Conservation (phyloP, 2,329 filamentous ascomycete species). For the Microsporum audouinii region DNA sequence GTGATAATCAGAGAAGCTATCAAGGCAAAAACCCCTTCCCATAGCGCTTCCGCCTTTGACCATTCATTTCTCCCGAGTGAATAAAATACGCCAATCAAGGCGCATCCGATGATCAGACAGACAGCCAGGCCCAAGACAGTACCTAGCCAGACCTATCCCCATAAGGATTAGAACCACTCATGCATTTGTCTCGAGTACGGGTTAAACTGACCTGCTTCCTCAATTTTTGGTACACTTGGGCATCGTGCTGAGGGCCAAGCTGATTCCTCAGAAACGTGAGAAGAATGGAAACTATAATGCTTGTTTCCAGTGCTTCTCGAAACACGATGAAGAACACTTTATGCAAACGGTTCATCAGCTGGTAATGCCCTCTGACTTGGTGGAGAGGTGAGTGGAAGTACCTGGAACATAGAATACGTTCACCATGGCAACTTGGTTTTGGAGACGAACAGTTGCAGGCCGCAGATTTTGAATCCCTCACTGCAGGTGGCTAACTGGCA, state of each 20-base stretch:
- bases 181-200: not conserved
- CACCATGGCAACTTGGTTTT: slow-evolving; percentile 5
- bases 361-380: not conserved
- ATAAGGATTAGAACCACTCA: not conserved
- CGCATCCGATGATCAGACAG: slow-evolving; percentile 8
- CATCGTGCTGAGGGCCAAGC: slow-evolving; percentile 5
- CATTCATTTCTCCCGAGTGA: slow-evolving; percentile 9
- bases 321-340: slow-evolving; percentile 12
- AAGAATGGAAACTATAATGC: slow-evolving; percentile 9
- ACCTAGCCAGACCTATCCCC: slow-evolving; percentile 7
- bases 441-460: not conserved
- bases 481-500: not conserved
- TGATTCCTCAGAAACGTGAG: slow-evolving; percentile 7
- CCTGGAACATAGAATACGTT: slow-evolving; percentile 11
- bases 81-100: slow-evolving; percentile 10
- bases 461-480: not conserved
- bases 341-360: not conserved
- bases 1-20: slow-evolving; percentile 10
- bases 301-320: slow-evolving; percentile 11
- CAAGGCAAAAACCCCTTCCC: slow-evolving; percentile 10
- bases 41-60: slow-evolving; percentile 10
- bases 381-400: not conserved
- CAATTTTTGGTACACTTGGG: slow-evolving; percentile 6
- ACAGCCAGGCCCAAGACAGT: slow-evolving; percentile 8
- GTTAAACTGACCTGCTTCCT: slow-evolving; percentile 6